Evolutionary conservation across 2,329 filamentous ascomycete species (phyloP), one percentile per base, ranked within the genome.

Genomic region (Penicillium sp.): DNA sequence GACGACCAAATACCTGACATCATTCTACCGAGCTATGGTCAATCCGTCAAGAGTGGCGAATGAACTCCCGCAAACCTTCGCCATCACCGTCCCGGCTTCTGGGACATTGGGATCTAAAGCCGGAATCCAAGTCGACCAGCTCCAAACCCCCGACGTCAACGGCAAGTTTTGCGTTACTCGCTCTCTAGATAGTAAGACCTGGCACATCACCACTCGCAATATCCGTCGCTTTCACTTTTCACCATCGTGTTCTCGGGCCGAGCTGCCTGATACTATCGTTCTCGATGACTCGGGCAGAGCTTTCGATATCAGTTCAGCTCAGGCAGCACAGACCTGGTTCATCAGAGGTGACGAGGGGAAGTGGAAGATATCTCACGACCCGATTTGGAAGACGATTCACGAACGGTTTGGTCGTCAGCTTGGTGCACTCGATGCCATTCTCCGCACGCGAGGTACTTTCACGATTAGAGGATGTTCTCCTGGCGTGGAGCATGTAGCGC

Each of bases 401-500:
- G 60, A 75, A 54, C 77, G 82, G 54, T 70, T 70, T 56, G 79
- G 81, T 4, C 73, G 75, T 36, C 83, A 87, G 64, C 68, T 82
- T 10, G 85, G 84, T 3, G 71, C 77, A 19, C 76, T 86, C 67
- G 81, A 84, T 59, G 79, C 84, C 14, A 80, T 87, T 33, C 70
- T 87, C 27, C 79, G 81, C 54, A 81, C 79, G 1, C 65, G 69
- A 19, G 80, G 79, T 10, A 64, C 69, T 2, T 81, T 86, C 56
- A 69, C 71, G 1, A 81, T 86, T 52, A 54, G 51, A 41, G 54
- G 57, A 14, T 54, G 64, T 58, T 62, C 72, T 53, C 39, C 62
- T 62, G 60, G 71, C 70, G 50, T 56, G 64, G 55, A 74, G 66
- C 19, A 70, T 19, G 64, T 81, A 43, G 83, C 83, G 1, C 66